Conservation (phyloP, 2,329 filamentous ascomycete species). For the Sclerotinia glacialis region DNA sequence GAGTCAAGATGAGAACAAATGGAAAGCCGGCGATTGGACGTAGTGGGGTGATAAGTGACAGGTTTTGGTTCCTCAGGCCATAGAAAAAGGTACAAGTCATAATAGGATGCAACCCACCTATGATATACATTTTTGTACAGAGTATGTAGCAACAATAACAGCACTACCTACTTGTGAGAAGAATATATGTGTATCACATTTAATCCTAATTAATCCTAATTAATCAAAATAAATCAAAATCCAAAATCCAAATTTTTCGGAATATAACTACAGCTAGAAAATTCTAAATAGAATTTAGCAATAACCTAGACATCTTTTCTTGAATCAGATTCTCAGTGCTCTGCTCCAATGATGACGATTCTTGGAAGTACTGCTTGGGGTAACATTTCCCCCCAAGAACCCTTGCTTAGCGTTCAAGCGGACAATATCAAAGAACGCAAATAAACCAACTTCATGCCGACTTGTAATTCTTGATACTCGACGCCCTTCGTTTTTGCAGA, state of each 20-base stretch:
- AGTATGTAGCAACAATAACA: too few species aligned
- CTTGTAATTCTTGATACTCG: background rate
- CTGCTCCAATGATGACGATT: constrained; percentile 24
- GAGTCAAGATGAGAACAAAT: background rate
- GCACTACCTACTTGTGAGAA: too few species aligned
- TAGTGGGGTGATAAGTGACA: background rate
- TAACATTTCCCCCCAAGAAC: constrained; percentile 5
- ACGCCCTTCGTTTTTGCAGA: constrained; percentile 12
- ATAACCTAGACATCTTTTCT: background rate
- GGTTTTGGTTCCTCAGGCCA: background rate
- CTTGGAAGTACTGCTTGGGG: background rate
- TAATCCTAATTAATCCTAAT: too few species aligned
- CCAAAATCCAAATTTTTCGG: background rate
- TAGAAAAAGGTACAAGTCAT: background rate
- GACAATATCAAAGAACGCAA: constrained; percentile 15
- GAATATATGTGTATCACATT: background rate
- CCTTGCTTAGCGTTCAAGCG: constrained; percentile 17
- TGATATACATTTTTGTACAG: background rate
- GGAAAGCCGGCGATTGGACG: background rate
- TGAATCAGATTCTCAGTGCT: constrained; percentile 2
- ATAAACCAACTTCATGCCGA: constrained; percentile 5
- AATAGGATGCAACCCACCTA: background rate
- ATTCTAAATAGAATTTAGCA: background rate
- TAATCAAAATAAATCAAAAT: too few species aligned
- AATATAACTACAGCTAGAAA: background rate